Percentiles rank a stretch among this genome's conserved stretches.
phyloP scores from a whole-genome alignment of 495 filamentous ascomycete genomes.

The Aspergillus ostianus region DNA sequence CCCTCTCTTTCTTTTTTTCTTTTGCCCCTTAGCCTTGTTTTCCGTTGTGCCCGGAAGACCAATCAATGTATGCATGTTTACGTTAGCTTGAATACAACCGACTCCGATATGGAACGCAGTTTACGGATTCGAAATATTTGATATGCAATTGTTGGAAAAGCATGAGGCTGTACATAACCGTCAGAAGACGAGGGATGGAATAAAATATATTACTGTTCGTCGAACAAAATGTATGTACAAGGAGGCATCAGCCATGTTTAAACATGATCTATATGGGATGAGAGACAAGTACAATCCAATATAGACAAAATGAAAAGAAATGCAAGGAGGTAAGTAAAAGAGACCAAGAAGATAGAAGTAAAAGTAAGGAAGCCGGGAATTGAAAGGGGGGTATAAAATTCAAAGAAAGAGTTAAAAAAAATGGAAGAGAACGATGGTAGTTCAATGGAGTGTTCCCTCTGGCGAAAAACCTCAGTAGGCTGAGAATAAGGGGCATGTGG shows the following conservation, averaged over 20 bases:
- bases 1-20: too few relatives aligned
- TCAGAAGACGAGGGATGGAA: neutral
- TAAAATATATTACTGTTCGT: neutral
- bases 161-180: neutral
- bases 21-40: neutral
- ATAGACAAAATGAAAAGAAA: neutral
- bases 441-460: slow-evolving; percentile 5
- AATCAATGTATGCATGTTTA: neutral
- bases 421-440: slow-evolving; percentile 7
- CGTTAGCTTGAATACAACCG: neutral
- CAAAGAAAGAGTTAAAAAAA: neutral
- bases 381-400: slow-evolving; percentile 4
- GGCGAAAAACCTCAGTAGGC: neutral
- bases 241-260: neutral
- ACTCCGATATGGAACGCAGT: neutral
- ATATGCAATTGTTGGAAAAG: neutral
- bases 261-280: neutral
- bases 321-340: neutral
- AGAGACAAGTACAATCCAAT: neutral
- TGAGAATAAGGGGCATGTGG: neutral
- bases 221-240: neutral
- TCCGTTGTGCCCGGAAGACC: neutral
- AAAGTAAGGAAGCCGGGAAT: neutral
- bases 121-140: neutral
- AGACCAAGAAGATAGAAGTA: neutral